Evolutionary conservation across 2,329 filamentous ascomycete genomes (phyloP).

Genomic region (Penicillium sp.): DNA sequence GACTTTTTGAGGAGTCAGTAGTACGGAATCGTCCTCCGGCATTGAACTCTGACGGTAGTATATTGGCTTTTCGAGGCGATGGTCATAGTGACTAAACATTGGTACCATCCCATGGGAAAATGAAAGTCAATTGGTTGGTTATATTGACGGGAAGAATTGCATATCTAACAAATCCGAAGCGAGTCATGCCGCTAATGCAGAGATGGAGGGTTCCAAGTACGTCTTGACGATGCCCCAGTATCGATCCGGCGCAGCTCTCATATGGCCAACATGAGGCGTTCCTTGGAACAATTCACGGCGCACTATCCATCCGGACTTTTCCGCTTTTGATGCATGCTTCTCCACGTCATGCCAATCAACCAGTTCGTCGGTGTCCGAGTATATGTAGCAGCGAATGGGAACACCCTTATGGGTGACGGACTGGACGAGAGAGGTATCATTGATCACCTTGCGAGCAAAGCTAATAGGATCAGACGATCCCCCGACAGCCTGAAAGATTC

Average conservation of each 20-base stretch:
- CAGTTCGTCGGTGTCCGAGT: conserved; percentile 39
- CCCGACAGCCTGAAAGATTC: conserved; percentile 17
- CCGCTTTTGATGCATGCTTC: conserved; percentile 33
- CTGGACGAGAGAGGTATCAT: conserved; percentile 27
- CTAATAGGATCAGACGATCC: conserved; percentile 25
- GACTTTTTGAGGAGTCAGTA: too few relatives aligned
- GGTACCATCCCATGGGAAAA: conserved; percentile 1
- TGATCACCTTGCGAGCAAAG: conserved; percentile 28
- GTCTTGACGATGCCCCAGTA: conserved; percentile 38
- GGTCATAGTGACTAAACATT: conserved; percentile 19
- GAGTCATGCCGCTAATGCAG: not conserved
- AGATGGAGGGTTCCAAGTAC: conserved; percentile 16
- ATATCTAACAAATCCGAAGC: not conserved
- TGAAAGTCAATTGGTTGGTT: conserved; percentile 1
- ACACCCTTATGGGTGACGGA: conserved; percentile 7
- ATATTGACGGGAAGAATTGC: not conserved
- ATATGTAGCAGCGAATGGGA: conserved; percentile 37
- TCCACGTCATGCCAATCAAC: conserved; percentile 37
- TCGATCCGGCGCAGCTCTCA: conserved; percentile 35
- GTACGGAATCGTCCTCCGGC: conserved; percentile 17
- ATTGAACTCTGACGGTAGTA: not conserved
- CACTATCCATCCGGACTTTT: conserved; percentile 31
- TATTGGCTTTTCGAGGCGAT: not conserved
- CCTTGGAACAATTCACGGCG: conserved; percentile 35
- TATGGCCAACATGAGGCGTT: conserved; percentile 40